Evolutionary conservation across 257 asterid genomes (phyloP), one percentile per base, ranked within the genome.

Genomic region (Cinchona pubescens): DNA sequence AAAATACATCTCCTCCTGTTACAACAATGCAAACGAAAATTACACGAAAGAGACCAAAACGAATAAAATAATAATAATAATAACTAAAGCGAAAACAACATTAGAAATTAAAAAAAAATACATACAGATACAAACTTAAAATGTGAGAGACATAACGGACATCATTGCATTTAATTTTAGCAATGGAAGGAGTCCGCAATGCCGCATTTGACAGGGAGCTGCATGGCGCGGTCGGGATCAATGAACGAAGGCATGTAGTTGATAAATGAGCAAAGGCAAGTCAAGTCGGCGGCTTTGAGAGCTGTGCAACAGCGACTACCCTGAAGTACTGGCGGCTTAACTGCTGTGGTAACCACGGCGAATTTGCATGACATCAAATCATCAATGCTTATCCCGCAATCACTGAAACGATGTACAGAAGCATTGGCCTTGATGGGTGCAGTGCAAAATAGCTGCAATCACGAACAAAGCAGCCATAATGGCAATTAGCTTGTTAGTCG

Each of bases 321-420:
- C 16, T 70, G 49, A 12, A 71, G 78, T n/a, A n/a, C n/a, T 32
- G 35, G 35, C 29, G 40, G 23, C 69, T 49, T 16, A 16, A 16
- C 56, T 0, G 25, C 51, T 27, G 80, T 64, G 32, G 45, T 16
- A 21, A 48, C 67, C 49, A 75, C 37, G 21, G 83, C 80, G 30
- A 77, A 23, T 43, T 80, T 76, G 35, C 83, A 80, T 0, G 80
- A 13, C 78, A 80, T 45, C 56, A 80, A 38, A 23, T 80, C 78
- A 42, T 27, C 56, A 5, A 71, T 19, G 62, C 64, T 71, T 60
- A 80, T 62, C 14, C 83, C 80, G 45, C 83, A 80, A 10, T 43
- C 4, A 21, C 15, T 51, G 27, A n/a, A 12, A 19, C 11, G 61
- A 48, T 23, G 65, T 75, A 11, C 13, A n/a, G 10, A 35, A 49